Conservation (phyloP, 768 basidiomycete species). For the Dacryopinax primogenitus region DNA sequence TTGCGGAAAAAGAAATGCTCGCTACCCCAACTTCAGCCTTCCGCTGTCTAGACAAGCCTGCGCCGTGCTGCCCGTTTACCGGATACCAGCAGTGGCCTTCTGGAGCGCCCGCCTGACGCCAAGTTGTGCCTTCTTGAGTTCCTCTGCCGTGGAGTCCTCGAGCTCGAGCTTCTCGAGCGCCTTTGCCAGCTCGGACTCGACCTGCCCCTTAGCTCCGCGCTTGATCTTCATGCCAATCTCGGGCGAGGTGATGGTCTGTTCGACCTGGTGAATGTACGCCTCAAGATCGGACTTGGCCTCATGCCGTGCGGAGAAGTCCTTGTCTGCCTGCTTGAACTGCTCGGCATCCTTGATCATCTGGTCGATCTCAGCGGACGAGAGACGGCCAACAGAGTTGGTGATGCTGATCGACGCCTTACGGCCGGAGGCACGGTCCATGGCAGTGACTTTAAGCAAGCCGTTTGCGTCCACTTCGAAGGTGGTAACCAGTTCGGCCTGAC, state of each 20-base stretch:
- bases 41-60: constrained; percentile 4
- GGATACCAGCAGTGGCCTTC: constrained; percentile 87
- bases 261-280: constrained; percentile 93
- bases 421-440: constrained; percentile 94
- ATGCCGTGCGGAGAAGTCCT: constrained; percentile 95
- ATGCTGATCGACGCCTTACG: constrained; percentile 98
- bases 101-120: constrained; percentile 93
- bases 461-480: constrained; percentile 99
- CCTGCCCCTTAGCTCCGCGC: constrained; percentile 85
- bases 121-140: constrained; percentile 91
- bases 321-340: constrained; percentile 90
- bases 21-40: neutral
- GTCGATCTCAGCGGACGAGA: constrained; percentile 94
- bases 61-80: constrained; percentile 33
- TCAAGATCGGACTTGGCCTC: constrained; percentile 98
- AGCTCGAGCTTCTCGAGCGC: constrained; percentile 98
- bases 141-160: constrained; percentile 84
- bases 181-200: constrained; percentile 95
- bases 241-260: constrained; percentile 87
- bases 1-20: neutral
- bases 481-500: constrained; percentile 97
- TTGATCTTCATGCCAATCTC: constrained; percentile 98
- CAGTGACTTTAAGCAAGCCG: constrained; percentile 97
- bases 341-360: constrained; percentile 99
- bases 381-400: constrained; percentile 97